A percentile compares a stretch with the other conserved stretches of the same genome.
These are phyloP conservation scores for Suillus plorans DNA, from an alignment of 768 basidiomycete species.

Conservation along the genomic window DNA sequence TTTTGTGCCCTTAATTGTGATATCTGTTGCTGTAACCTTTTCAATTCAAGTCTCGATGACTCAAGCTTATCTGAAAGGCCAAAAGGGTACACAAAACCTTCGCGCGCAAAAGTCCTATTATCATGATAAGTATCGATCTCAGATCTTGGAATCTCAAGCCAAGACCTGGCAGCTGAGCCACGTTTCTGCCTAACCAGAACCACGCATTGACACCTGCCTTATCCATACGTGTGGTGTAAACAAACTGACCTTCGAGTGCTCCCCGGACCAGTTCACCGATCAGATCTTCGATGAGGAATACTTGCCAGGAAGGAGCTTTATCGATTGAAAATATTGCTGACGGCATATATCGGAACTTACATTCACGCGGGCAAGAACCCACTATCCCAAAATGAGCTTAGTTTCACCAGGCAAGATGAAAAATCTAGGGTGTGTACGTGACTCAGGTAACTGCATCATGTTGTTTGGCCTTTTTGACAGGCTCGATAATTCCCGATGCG, in stretches of 20 bases:
- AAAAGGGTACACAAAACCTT: background rate
- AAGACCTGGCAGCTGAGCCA: background rate
- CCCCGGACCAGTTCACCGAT: background rate
- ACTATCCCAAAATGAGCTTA: background rate
- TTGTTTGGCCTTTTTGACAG: background rate
- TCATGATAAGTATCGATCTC: background rate
- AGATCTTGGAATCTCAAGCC: background rate
- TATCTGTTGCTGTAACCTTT: background rate
- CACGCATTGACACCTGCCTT: background rate
- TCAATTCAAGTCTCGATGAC: background rate
- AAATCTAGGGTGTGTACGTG: background rate
- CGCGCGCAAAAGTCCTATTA: background rate
- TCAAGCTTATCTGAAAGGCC: background rate
- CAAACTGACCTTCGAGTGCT: background rate
- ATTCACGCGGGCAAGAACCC: background rate
- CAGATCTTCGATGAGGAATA: background rate
- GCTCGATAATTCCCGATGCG: background rate
- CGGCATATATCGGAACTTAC: background rate
- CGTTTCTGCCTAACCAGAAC: background rate
- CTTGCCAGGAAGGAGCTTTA: background rate
- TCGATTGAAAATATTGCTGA: background rate
- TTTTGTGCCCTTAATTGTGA: background rate
- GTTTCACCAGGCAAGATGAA: background rate
- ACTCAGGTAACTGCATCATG: background rate
- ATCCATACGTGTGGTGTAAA: background rate